Evolutionary conservation across 2,329 filamentous ascomycete species (phyloP).

Genomic region (Bipolaris bicolor): DNA sequence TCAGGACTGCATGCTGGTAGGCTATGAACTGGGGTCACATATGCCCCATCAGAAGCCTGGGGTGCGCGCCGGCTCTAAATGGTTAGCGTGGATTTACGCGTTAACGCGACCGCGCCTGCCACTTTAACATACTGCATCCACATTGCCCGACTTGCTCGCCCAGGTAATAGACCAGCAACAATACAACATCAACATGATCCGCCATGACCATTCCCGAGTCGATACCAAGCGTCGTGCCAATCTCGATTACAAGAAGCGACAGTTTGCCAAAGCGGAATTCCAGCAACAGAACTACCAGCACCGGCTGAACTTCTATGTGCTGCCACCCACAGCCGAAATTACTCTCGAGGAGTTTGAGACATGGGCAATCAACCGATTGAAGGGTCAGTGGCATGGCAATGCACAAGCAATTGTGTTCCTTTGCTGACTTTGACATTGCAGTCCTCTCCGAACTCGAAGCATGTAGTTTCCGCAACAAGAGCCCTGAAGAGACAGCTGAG

Average conservation of each 20-base stretch:
- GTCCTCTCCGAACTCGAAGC: conserved; percentile 89
- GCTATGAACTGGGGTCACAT: too few relatives aligned
- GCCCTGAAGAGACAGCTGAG: conserved; percentile 76
- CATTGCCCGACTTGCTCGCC: conserved; percentile 11
- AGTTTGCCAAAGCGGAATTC: conserved; percentile 80
- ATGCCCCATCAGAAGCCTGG: conserved; percentile 1
- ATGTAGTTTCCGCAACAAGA: conserved; percentile 92
- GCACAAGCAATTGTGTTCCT: fast-evolving
- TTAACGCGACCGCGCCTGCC: conserved; percentile 29
- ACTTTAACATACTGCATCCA: conserved; percentile 20
- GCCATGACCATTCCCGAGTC: conserved; percentile 52
- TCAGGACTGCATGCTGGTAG: neutral
- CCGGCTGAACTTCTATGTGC: conserved; percentile 89
- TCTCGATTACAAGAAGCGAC: conserved; percentile 81
- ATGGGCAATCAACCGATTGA: conserved; percentile 93
- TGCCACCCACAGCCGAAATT: conserved; percentile 90
- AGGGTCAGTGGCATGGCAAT: conserved; percentile 55
- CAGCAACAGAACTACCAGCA: conserved; percentile 80
- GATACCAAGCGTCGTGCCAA: conserved; percentile 75
- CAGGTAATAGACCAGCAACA: conserved; percentile 8
- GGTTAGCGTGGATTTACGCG: conserved; percentile 24
- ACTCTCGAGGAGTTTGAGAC: conserved; percentile 97
- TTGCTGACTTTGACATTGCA: conserved; percentile 42
- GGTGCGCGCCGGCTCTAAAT: conserved; percentile 9
- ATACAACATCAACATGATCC: conserved; percentile 39